phyloP scores from a whole-genome alignment of 1,284 basidiomycete species.

The Agroathelia rolfsii region DNA sequence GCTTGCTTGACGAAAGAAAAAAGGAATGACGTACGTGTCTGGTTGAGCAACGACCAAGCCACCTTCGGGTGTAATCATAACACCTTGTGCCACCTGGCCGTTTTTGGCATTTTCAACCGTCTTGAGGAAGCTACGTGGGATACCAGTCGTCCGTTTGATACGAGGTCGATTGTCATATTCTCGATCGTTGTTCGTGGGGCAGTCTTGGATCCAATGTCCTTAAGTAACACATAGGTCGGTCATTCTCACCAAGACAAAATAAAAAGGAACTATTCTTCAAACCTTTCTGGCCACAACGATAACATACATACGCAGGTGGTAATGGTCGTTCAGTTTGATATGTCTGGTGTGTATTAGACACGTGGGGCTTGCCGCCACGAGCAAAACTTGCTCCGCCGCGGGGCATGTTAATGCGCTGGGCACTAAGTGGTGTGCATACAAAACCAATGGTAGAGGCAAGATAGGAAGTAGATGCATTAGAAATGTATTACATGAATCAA shows the following conservation, averaged over 20 bases:
- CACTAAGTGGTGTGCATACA: no score
- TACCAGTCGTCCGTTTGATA: constrained; percentile 96
- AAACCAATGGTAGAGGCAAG: constrained; percentile 14
- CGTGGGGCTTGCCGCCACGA: constrained; percentile 54
- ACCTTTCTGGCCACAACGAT: constrained; percentile 98
- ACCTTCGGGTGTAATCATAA: constrained; percentile 96
- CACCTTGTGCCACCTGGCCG: constrained; percentile 68
- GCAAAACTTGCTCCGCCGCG: constrained; percentile 48
- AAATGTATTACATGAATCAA: constrained; percentile 51
- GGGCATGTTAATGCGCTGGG: constrained; percentile 60
- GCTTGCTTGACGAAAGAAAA: constrained; percentile 1
- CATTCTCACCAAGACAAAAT: no score
- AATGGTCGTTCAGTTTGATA: constrained; percentile 58
- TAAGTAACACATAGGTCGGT: no score
- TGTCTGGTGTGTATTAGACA: constrained; percentile 28
- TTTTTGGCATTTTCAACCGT: constrained; percentile 83
- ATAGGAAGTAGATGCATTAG: constrained; percentile 46
- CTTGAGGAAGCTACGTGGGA: constrained; percentile 94
- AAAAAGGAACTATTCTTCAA: constrained; percentile 20
- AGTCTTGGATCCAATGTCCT: constrained; percentile 99
- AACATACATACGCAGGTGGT: constrained; percentile 96
- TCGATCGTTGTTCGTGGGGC: constrained; percentile 93
- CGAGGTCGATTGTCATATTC: constrained; percentile 91
- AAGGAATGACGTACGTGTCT: constrained; percentile 59
- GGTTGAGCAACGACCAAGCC: constrained; percentile 93